Evolutionary conservation across 1,284 basidiomycete genomes (phyloP).

Genomic region (Gomphus bonarii): DNA sequence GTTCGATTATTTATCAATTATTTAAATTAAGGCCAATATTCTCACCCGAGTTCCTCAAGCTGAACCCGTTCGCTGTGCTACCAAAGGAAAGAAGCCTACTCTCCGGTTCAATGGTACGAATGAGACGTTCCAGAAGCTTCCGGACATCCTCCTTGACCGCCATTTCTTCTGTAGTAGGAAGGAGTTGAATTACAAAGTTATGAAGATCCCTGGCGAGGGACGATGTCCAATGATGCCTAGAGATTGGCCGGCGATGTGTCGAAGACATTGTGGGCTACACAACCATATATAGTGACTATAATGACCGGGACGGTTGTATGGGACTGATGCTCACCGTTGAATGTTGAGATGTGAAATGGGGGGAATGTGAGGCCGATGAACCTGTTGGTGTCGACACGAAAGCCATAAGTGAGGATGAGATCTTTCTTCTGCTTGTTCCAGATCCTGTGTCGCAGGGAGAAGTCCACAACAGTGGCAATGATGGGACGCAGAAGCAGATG

Average conservation of each 20-base stretch:
- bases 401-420: background rate
- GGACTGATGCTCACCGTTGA: background rate
- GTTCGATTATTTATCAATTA: conserved; percentile 1
- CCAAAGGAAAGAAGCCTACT: conserved; percentile 91
- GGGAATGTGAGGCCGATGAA: background rate
- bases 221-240: conserved; percentile 8
- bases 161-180: conserved; percentile 84
- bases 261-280: background rate
- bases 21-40: background rate
- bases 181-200: conserved; percentile 82
- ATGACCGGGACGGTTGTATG: background rate
- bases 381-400: conserved; percentile 1
- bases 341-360: conserved; percentile 4
- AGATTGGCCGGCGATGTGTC: background rate
- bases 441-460: background rate
- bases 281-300: background rate
- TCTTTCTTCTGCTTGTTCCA: background rate
- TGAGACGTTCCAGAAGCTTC: conserved; percentile 88
- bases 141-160: conserved; percentile 93
- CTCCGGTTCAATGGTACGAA: conserved; percentile 88
- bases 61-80: conserved; percentile 90
- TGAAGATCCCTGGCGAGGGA: conserved; percentile 32
- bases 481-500: background rate
- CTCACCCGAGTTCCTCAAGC: conserved; percentile 87
- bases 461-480: background rate